Evolutionary conservation across 176 grass and related monocot species (phyloP), one percentile per base, ranked within the genome.

Genomic region (Cenchrus purpureus): DNA sequence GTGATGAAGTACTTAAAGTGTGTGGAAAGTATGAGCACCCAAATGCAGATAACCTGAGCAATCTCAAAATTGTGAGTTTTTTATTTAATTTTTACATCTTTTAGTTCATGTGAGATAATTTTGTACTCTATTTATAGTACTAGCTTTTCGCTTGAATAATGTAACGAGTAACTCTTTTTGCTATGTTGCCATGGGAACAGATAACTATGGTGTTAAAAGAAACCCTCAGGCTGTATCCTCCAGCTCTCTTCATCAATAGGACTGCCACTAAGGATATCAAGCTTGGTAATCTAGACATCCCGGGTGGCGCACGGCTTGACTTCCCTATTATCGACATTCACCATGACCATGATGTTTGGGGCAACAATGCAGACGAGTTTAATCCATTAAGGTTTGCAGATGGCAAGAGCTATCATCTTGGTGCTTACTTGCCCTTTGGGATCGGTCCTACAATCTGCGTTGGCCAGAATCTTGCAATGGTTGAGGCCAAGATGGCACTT

Each of bases 141-240:
- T 82, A 17, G 66, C 12, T 63, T 42, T 53, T 57, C 20, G 28
- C 42, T 78, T 32, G 6, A 71, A 74, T 58, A 32, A 69, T 45
- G 37, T 28, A 40, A 2, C 55, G 50, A 48, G 15, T 83, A 76
- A 80, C 44, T 8, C 11, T 15, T 53, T 43, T 54, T 32, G 10
- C 57, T 17, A 59, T 77, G 50, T 61, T 85, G 46, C n/a, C 25
- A 68, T 69, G 56, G 20, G 4, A 71, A 49, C 68, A 94, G 95
- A 78, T 97, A 61, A 91, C 60, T 74, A 94, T 91, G 87, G 89
- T 97, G 62, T 59, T 93, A 46, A 97, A 97, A 83, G 95, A 97
- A 85, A 91, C 92, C 64, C 95, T 97, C 16, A 90, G 95, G 77
- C 50, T 97, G 54, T 97, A 97, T 60, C 78, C 95, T 70, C 92